phyloP scores from a whole-genome alignment of 2,329 filamentous ascomycete genomes.

The Cercospora sp. region DNA sequence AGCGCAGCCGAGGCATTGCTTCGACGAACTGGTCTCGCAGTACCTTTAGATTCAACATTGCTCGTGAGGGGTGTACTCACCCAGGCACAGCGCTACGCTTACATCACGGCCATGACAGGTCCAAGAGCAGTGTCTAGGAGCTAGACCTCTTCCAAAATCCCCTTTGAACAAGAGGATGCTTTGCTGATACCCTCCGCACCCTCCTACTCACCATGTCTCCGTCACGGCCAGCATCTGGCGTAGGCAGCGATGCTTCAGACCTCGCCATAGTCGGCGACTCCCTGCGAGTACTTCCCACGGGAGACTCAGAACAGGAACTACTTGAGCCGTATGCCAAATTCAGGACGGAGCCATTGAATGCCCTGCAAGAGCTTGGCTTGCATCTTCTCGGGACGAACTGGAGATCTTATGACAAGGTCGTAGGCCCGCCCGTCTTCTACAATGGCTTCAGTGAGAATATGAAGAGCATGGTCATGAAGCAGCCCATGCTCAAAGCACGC shows the following conservation, averaged over 20 bases:
- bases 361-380: slow-evolving; percentile 88
- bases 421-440: slow-evolving; percentile 94
- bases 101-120: neutral
- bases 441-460: slow-evolving; percentile 88
- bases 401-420: slow-evolving; percentile 87
- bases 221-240: slow-evolving; percentile 1
- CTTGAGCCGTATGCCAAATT: slow-evolving; percentile 87
- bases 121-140: no score
- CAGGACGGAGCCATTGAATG: slow-evolving; percentile 69
- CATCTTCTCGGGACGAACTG: slow-evolving; percentile 93
- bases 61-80: neutral
- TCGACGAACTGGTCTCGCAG: neutral
- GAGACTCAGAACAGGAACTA: slow-evolving; percentile 63
- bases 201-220: slow-evolving; percentile 11
- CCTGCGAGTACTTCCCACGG: slow-evolving; percentile 48
- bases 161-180: neutral
- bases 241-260: slow-evolving; percentile 36
- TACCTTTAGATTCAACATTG: neutral
- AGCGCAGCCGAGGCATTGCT: slow-evolving; percentile 2
- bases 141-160: neutral
- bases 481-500: slow-evolving; percentile 70
- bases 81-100: neutral
- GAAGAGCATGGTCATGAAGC: slow-evolving; percentile 73
- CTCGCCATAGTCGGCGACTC: slow-evolving; percentile 49
- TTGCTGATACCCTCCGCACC: neutral